phyloP scores from a whole-genome alignment of 352 stramenopile species.

The Phytophthora syringae region DNA sequence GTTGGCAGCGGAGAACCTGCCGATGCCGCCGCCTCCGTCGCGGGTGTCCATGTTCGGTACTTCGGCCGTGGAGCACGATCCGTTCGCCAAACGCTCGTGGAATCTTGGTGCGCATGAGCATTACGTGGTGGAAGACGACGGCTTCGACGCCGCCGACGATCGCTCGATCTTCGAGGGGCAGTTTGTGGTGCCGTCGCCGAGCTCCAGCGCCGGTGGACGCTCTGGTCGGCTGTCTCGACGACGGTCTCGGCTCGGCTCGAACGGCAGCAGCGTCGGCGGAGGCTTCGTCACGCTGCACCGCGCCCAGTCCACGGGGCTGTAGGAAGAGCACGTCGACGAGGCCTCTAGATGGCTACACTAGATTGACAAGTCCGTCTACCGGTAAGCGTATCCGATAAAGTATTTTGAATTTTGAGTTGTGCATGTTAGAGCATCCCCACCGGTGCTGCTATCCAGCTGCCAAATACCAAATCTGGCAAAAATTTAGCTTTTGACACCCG shows the following conservation, averaged over 20 bases:
- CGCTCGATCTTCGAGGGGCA: slow-evolving; percentile 39
- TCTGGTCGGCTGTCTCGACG: slow-evolving; percentile 21
- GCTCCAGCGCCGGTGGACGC: slow-evolving; percentile 21
- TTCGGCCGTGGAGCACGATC: slow-evolving; percentile 55
- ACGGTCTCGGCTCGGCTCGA: slow-evolving; percentile 31
- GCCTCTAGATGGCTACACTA: background rate
- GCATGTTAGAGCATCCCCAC: too few species aligned
- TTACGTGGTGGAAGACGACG: slow-evolving; percentile 60
- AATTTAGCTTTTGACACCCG: too few species aligned
- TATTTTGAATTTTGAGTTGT: slow-evolving; percentile 6
- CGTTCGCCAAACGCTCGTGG: slow-evolving; percentile 49
- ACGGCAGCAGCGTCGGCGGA: slow-evolving; percentile 23
- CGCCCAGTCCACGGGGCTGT: slow-evolving; percentile 26
- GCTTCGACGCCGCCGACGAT: slow-evolving; percentile 26
- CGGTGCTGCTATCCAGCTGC: too few species aligned
- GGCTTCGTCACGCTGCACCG: slow-evolving; percentile 31
- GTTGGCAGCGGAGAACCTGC: slow-evolving; percentile 45
- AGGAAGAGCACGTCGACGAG: slow-evolving; percentile 7
- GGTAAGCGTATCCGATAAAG: slow-evolving; percentile 10
- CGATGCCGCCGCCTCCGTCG: slow-evolving; percentile 53
- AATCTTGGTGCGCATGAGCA: slow-evolving; percentile 66
- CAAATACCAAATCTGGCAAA: too few species aligned
- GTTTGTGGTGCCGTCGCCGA: slow-evolving; percentile 32
- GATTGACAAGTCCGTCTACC: background rate
- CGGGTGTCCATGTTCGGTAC: slow-evolving; percentile 76